phyloP scores from a whole-genome alignment of 1,139 yeast species.

The Nakaseomyces uthaithaninus region DNA sequence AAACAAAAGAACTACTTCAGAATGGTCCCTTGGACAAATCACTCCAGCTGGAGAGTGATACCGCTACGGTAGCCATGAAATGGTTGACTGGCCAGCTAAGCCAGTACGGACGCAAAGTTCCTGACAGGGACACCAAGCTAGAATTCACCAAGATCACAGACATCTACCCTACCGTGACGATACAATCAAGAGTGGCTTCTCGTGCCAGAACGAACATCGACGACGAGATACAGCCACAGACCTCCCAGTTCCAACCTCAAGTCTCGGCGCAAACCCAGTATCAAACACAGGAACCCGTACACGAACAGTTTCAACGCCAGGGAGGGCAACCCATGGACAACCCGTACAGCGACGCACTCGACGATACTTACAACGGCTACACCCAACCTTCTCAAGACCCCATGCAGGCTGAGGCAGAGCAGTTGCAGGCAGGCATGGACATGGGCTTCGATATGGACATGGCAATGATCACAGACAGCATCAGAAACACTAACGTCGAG shows the following conservation, averaged over 20 bases:
- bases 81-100: background rate
- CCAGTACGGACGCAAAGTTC: background rate
- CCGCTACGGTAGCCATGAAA: conserved; percentile 6
- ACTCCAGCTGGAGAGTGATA: conserved; percentile 5
- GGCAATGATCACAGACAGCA: conserved; percentile 6
- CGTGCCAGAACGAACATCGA: background rate
- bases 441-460: conserved; percentile 5
- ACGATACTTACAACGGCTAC: background rate
- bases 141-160: conserved; percentile 5
- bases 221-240: background rate
- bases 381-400: conserved; percentile 1
- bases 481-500: conserved; percentile 6
- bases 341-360: background rate
- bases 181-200: background rate
- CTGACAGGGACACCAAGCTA: conserved; percentile 3
- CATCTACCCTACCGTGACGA: conserved; percentile 4
- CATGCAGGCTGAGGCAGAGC: conserved; percentile 6
- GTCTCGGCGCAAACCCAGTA: background rate
- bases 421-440: conserved; percentile 5
- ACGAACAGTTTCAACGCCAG: background rate
- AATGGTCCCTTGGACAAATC: background rate
- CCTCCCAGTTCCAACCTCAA: background rate
- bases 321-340: background rate
- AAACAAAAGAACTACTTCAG: conserved; percentile 9
- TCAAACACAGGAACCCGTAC: background rate